Base-by-base conservation (phyloP, 352 stramenopile species). In the Vaucheria bursata region DNA sequence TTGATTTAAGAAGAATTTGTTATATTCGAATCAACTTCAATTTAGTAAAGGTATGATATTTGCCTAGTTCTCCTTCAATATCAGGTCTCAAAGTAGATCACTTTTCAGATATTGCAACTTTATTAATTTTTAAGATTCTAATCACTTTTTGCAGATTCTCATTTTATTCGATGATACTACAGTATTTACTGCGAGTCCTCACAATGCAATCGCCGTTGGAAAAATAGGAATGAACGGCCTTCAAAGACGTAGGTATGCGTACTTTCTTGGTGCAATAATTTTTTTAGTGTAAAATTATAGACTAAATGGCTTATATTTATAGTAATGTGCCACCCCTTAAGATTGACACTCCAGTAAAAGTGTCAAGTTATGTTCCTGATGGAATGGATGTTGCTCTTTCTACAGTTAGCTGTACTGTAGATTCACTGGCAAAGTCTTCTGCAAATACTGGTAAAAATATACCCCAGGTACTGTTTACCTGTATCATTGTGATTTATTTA, bases 151-250 rank as follows among this genome's bases (percentile, higher is more conserved):
- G n/a, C 39, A 45, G 50, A 75, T 77, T 75, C 29, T 77, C 12
- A 75, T 75, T 25, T 7, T 25, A 32, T 8, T 34, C 5, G 37
- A 69, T 32, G 18, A 32, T 7, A 52, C 66, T 31, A 37, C 6
- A 38, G 7, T 76, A 0, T 80, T 75, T 49, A 64, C 74, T 52
- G 74, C 45, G 3, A 77, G 65, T 29, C 53, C 76, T 5, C 68
- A 85, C 70, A 39, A 53, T 5, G 36, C 18, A 12, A 66, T 86
- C 18, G 49, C 29, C 31, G 18, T 36, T 33, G 79, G 79, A 0
- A 85, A 1, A 34, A 69, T 86, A 31, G 74, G 64, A 40, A 73
- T 86, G 32, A 84, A 85, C 29, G 45, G 45, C 25, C 29, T 82
- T 4, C 82, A 86, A 52, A 40, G 82, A 12, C 72, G 71, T 37